Conservation (phyloP, 2,329 filamentous ascomycete genomes). For the Aspergillus glaucus region DNA sequence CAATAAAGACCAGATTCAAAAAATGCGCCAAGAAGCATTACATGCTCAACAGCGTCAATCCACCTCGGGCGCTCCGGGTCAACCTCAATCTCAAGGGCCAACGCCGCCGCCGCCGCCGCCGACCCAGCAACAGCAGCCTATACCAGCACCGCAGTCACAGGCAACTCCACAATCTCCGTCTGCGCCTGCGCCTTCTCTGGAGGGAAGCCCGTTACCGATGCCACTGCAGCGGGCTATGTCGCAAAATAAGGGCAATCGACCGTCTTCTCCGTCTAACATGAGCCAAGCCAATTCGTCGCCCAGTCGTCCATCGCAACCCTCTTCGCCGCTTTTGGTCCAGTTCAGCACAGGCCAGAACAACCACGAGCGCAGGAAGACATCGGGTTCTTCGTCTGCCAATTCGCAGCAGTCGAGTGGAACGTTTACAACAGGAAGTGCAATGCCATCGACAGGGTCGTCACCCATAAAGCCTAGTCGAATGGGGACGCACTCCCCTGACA, state of each 20-base stretch:
- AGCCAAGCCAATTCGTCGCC: constrained; percentile 81
- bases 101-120: neutral
- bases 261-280: constrained; percentile 76
- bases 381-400: constrained; percentile 76
- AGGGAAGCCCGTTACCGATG: constrained; percentile 78
- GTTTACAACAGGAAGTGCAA: constrained; percentile 63
- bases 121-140: neutral
- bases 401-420: constrained; percentile 69
- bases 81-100: constrained; percentile 13
- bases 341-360: constrained; percentile 76
- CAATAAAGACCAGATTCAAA: constrained; percentile 98
- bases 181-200: constrained; percentile 55
- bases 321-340: constrained; percentile 88
- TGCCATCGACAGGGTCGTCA: constrained; percentile 49
- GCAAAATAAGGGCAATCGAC: constrained; percentile 71
- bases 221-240: constrained; percentile 77
- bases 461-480: constrained; percentile 43
- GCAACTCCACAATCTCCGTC: constrained; percentile 45
- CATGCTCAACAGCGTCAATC: constrained; percentile 55
- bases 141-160: constrained; percentile 5
- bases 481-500: constrained; percentile 51
- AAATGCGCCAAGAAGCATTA: constrained; percentile 84
- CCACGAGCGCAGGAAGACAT: constrained; percentile 82
- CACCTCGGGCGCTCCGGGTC: constrained; percentile 16
- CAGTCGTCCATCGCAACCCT: constrained; percentile 74